Percentiles rank a stretch among this genome's conserved stretches.
Evolutionary conservation across 1,284 basidiomycete species (phyloP).

Genomic region (Vanrija sp.): DNA sequence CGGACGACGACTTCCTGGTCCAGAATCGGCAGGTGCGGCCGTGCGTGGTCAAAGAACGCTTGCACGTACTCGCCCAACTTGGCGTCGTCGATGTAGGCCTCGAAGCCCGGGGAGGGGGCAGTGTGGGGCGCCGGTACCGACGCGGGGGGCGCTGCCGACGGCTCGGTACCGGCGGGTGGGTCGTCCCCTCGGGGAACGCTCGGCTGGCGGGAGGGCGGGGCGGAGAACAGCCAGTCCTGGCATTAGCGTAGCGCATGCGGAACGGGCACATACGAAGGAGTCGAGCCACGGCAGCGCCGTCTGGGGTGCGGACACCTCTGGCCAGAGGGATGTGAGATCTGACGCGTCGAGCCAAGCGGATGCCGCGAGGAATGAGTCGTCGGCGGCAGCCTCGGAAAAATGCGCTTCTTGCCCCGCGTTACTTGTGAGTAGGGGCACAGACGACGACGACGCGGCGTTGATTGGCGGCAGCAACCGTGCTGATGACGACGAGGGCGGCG

Average conservation of each 20-base stretch:
- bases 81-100: background rate
- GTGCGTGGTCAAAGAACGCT: background rate
- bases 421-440: no score
- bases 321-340: background rate
- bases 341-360: background rate
- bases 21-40: background rate
- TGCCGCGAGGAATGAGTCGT: background rate
- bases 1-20: background rate
- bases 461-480: no score
- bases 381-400: no score
- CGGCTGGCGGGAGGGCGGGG: no score
- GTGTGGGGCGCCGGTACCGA: background rate
- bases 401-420: no score
- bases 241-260: no score
- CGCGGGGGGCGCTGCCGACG: background rate
- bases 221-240: no score
- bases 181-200: background rate
- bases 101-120: no score
- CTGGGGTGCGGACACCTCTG: background rate
- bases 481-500: no score
- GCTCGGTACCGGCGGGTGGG: background rate
- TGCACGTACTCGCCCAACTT: background rate
- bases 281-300: background rate
- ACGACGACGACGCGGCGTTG: no score
- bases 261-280: no score